Conservation (phyloP, 2,329 filamentous ascomycete genomes). For the Cladophialophora psammophila region DNA sequence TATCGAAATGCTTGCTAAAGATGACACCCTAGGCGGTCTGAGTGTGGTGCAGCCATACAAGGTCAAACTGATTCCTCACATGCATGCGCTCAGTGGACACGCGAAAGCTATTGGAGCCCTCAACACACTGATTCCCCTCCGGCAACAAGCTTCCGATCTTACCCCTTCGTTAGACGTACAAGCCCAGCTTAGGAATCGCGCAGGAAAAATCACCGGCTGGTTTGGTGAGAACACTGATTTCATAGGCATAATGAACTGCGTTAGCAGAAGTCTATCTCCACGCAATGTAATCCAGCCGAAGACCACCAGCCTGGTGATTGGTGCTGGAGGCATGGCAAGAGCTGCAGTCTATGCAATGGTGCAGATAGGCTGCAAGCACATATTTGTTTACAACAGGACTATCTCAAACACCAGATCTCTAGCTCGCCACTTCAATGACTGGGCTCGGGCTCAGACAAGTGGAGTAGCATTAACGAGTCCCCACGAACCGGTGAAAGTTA, state of each 20-base stretch:
- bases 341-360: constrained; percentile 81
- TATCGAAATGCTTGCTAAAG: constrained; percentile 48
- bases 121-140: constrained; percentile 55
- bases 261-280: constrained; percentile 52
- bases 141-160: constrained; percentile 46
- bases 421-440: constrained; percentile 71
- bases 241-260: constrained; percentile 53
- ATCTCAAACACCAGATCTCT: constrained; percentile 70
- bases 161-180: constrained; percentile 50
- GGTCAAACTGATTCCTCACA: constrained; percentile 49
- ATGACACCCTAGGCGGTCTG: constrained; percentile 51
- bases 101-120: constrained; percentile 56
- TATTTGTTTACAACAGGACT: constrained; percentile 78
- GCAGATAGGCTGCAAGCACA: constrained; percentile 76
- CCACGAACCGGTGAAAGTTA: constrained; percentile 55
- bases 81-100: constrained; percentile 50
- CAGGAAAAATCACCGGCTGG: constrained; percentile 51
- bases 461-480: constrained; percentile 45
- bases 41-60: constrained; percentile 55
- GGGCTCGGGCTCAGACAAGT: constrained; percentile 49
- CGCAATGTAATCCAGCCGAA: constrained; percentile 62
- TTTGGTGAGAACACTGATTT: constrained; percentile 56
- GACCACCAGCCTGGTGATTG: constrained; percentile 62
- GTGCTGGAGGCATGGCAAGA: constrained; percentile 76
- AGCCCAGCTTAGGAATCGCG: constrained; percentile 52